phyloP scores from a whole-genome alignment of 805 yeast species.

The Naumovozyma baii region DNA sequence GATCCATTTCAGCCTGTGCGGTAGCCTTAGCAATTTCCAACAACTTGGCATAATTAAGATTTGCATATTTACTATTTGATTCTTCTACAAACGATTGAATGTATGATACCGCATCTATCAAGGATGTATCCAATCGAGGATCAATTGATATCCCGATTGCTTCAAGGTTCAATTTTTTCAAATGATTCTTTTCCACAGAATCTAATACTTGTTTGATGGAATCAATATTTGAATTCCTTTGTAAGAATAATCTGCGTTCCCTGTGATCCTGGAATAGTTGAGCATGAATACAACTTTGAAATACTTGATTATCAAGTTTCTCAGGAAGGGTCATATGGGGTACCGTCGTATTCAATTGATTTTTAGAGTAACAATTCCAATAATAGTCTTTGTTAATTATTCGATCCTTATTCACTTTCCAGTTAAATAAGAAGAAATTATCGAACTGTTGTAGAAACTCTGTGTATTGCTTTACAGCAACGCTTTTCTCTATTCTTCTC shows the following conservation, averaged over 20 bases:
- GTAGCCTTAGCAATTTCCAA: constrained; percentile 17
- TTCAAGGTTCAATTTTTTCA: neutral
- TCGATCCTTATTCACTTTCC: neutral
- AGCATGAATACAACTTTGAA: neutral
- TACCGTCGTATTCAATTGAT: neutral
- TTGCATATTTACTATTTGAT: constrained; percentile 15
- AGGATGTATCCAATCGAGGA: neutral
- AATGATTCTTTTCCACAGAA: neutral
- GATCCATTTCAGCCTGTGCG: constrained; percentile 1
- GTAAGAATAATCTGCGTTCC: neutral
- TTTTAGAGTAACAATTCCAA: neutral
- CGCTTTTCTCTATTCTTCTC: neutral
- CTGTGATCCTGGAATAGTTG: neutral
- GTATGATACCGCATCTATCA: neutral
- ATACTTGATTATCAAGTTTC: neutral
- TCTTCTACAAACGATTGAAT: constrained; percentile 20
- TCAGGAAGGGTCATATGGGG: neutral
- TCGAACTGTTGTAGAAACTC: neutral
- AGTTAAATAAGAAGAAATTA: too few relatives aligned
- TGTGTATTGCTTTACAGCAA: neutral
- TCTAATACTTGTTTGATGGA: neutral
- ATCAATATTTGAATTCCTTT: neutral
- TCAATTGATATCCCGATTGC: neutral
- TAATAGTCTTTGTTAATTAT: constrained; percentile 1
- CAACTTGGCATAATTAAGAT: constrained; percentile 20